These are phyloP conservation scores for Neocatenulostroma microsporum DNA, from an alignment of 2,329 filamentous ascomycete species.

Conservation along the genomic window DNA sequence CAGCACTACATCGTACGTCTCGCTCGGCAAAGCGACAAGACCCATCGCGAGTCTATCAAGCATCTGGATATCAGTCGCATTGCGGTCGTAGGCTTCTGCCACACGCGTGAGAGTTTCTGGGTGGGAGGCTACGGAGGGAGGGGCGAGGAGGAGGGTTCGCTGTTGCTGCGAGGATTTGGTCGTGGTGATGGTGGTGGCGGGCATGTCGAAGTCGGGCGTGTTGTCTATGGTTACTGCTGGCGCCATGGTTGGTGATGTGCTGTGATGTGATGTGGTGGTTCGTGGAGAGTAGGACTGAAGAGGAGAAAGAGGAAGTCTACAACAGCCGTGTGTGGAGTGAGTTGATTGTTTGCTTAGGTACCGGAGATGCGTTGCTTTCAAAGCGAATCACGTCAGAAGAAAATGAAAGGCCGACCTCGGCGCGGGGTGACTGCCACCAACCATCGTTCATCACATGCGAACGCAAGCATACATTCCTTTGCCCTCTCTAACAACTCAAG, in stretches of 20 bases:
- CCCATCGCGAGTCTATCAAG: slow-evolving; percentile 83
- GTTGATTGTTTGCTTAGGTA: slow-evolving; percentile 2
- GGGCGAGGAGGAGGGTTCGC: slow-evolving; percentile 76
- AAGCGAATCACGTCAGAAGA: no score
- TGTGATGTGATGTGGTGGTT: neutral
- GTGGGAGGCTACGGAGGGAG: slow-evolving; percentile 80
- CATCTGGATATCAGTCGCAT: slow-evolving; percentile 87
- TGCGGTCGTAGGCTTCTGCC: slow-evolving; percentile 65
- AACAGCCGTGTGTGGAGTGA: neutral
- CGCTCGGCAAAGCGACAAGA: slow-evolving; percentile 64
- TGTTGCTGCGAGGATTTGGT: slow-evolving; percentile 22
- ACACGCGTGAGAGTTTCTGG: slow-evolving; percentile 67
- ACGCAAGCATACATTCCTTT: no score
- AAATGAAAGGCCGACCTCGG: no score
- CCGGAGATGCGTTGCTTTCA: no score
- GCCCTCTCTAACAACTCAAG: no score
- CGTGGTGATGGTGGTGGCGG: slow-evolving; percentile 20
- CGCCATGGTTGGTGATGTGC: slow-evolving; percentile 26
- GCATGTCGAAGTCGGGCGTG: slow-evolving; percentile 28
- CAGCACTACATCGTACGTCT: slow-evolving; percentile 76
- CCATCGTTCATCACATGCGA: no score
- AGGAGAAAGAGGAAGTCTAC: neutral
- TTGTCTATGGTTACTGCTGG: slow-evolving; percentile 33
- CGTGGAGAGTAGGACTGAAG: neutral
- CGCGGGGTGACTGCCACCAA: no score